phyloP scores from a whole-genome alignment of 129 eudicot genomes.

The Centrapalus pauciflorus region DNA sequence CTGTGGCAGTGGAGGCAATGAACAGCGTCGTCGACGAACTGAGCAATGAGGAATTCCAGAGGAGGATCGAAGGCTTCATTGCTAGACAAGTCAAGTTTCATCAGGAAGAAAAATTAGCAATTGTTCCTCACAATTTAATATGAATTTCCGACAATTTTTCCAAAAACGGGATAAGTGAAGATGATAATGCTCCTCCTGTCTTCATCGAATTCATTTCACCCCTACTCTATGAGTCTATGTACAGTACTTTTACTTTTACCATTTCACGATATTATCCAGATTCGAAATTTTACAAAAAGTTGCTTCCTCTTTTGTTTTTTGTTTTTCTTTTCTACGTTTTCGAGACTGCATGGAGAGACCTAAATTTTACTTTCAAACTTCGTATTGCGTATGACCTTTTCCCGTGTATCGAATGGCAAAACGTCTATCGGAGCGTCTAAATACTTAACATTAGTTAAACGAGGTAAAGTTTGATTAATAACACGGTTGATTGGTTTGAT shows the following conservation, averaged over 20 bases:
- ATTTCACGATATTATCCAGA: not conserved
- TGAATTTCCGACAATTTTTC: constrained; percentile 11
- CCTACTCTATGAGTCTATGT: not conserved
- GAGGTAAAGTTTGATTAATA: no score
- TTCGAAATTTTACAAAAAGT: not conserved
- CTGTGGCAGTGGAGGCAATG: constrained; percentile 13
- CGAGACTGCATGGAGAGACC: constrained; percentile 23
- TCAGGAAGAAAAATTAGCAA: constrained; percentile 57
- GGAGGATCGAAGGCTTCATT: constrained; percentile 68
- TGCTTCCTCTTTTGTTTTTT: not conserved
- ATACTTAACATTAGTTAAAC: no score
- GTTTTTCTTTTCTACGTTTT: not conserved
- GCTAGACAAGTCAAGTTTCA: constrained; percentile 83
- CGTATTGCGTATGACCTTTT: constrained; percentile 16
- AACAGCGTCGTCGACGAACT: constrained; percentile 42
- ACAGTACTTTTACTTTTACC: not conserved
- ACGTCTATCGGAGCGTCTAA: constrained; percentile 5
- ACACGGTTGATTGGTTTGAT: no score
- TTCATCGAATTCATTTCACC: not conserved
- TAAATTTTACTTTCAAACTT: constrained; percentile 10
- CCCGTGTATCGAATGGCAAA: not conserved
- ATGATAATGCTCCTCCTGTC: not conserved
- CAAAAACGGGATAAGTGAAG: not conserved
- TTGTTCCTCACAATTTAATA: constrained; percentile 44
- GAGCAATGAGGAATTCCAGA: constrained; percentile 76